phyloP scores from a whole-genome alignment of 2,329 filamentous ascomycete genomes.

The Colletotrichum sp. region DNA sequence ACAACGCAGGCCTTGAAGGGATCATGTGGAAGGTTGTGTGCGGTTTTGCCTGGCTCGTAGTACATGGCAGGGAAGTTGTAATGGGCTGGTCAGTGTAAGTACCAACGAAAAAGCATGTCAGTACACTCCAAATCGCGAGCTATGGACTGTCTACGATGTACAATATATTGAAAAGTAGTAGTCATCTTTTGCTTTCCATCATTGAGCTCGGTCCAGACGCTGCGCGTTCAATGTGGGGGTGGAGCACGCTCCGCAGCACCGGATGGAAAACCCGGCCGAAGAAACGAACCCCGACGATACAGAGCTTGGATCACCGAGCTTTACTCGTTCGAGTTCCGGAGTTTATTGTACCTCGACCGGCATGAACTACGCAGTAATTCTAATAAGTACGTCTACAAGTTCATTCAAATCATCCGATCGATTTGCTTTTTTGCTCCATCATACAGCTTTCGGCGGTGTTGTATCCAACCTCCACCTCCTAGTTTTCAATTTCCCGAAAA shows the following conservation, averaged over 20 bases:
- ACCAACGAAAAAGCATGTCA: background rate
- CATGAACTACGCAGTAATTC: background rate
- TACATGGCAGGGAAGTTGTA: conserved; percentile 15
- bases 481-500: background rate
- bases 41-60: conserved; percentile 24
- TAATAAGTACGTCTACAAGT: background rate
- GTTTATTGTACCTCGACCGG: background rate
- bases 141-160: background rate
- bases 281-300: background rate
- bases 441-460: background rate
- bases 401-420: background rate
- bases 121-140: background rate
- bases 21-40: conserved; percentile 25
- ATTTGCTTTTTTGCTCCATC: background rate
- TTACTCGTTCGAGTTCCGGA: background rate
- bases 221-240: background rate
- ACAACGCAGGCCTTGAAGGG: conserved; percentile 57
- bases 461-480: background rate
- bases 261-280: background rate
- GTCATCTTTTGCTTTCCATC: background rate
- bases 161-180: background rate
- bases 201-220: background rate
- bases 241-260: background rate
- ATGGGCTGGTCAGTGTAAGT: background rate
- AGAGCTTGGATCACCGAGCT: background rate